Conservation (phyloP, 1,139 yeast species). For the Scheffersomyces parashehatae region DNA sequence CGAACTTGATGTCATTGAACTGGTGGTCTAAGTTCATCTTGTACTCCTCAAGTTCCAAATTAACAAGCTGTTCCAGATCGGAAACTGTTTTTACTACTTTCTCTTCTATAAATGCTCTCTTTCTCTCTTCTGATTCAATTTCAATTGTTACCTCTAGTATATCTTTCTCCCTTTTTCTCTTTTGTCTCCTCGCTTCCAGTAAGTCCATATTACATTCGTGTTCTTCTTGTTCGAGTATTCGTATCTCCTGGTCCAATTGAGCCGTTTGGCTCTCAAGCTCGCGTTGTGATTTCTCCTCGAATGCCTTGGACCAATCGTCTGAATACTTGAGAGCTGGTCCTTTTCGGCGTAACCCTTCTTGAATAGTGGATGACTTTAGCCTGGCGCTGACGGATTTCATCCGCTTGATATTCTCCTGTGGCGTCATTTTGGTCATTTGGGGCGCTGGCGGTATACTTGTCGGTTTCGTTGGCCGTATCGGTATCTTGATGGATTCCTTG, state of each 20-base stretch:
- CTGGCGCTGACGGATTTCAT: not conserved
- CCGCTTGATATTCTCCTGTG: conserved; percentile 1
- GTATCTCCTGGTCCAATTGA: not conserved
- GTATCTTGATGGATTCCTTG: not conserved
- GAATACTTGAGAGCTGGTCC: not conserved
- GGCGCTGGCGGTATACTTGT: conserved; percentile 3
- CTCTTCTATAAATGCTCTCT: not conserved
- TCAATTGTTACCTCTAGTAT: conserved; percentile 1
- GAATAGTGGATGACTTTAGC: not conserved
- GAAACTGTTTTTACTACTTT: not conserved
- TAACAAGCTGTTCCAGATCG: conserved; percentile 10
- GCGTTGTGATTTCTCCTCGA: not conserved
- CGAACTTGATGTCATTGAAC: conserved; percentile 32
- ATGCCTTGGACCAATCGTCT: not conserved
- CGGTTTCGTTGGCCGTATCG: not conserved
- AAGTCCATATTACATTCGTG: conserved; percentile 5
- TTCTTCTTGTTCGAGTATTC: conserved; percentile 2
- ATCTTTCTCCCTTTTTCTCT: not conserved
- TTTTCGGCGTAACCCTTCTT: not conserved
- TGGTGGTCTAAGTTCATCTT: conserved; percentile 22
- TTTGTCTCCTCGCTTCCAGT: conserved; percentile 11
- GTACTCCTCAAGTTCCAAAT: conserved; percentile 12
- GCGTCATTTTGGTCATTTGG: conserved; percentile 1
- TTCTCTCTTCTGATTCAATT: conserved; percentile 8
- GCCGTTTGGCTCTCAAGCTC: not conserved